phyloP scores from a whole-genome alignment of 2,329 filamentous ascomycete genomes.

The Fusarium graminum region DNA sequence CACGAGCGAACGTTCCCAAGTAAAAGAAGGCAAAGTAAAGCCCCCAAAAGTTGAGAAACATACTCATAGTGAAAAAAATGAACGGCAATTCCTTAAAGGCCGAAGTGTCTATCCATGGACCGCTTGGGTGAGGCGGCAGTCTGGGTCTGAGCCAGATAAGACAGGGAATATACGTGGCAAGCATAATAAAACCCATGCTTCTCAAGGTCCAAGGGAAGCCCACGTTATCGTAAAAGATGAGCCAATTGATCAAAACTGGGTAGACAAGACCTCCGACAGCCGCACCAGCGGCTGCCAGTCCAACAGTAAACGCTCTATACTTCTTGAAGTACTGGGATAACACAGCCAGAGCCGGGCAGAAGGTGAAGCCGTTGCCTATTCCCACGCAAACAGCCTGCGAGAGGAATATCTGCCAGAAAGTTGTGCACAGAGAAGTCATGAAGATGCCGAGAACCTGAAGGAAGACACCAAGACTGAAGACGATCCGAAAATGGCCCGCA shows the following conservation, averaged over 20 bases:
- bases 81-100: slow-evolving; percentile 15
- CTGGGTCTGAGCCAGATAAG: slow-evolving; percentile 56
- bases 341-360: slow-evolving; percentile 69
- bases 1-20: slow-evolving; percentile 9
- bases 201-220: slow-evolving; percentile 69
- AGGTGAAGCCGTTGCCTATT: slow-evolving; percentile 67
- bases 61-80: slow-evolving; percentile 19
- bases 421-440: slow-evolving; percentile 56
- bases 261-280: slow-evolving; percentile 68
- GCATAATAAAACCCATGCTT: slow-evolving; percentile 61
- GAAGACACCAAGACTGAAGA: slow-evolving; percentile 55
- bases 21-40: slow-evolving; percentile 25
- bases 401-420: slow-evolving; percentile 65
- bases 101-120: slow-evolving; percentile 14
- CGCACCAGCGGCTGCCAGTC: slow-evolving; percentile 69
- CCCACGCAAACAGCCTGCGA: slow-evolving; percentile 64
- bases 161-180: slow-evolving; percentile 55
- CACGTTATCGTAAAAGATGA: slow-evolving; percentile 55
- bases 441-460: slow-evolving; percentile 61
- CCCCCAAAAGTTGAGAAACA: slow-evolving; percentile 18
- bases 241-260: slow-evolving; percentile 59
- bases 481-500: slow-evolving; percentile 57
- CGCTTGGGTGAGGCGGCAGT: slow-evolving; percentile 8
- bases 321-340: slow-evolving; percentile 73
- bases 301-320: slow-evolving; percentile 68